Evolutionary conservation across 1,139 yeast genomes (phyloP).

Genomic region (Wickerhamomyces sp.): DNA sequence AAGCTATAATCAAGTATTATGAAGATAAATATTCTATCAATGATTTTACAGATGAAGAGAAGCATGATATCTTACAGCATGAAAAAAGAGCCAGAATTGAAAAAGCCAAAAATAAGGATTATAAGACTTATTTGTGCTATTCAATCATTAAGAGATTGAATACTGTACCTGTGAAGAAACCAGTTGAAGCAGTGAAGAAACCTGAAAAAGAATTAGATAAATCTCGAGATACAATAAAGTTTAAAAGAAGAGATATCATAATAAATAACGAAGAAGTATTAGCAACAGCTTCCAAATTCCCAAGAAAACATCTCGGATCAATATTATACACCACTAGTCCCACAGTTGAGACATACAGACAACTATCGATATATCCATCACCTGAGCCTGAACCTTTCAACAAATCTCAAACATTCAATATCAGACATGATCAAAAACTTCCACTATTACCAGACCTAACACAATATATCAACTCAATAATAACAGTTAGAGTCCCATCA

Average conservation of each 20-base stretch:
- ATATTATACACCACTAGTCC: conserved; percentile 56
- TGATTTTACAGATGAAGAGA: conserved; percentile 24
- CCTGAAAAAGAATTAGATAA: background rate
- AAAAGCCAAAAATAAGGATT: conserved; percentile 21
- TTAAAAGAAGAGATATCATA: conserved; percentile 21
- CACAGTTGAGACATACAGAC: conserved; percentile 29
- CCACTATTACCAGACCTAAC: conserved; percentile 40
- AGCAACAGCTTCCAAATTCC: conserved; percentile 39
- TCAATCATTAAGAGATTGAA: conserved; percentile 24
- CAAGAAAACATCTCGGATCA: conserved; percentile 53
- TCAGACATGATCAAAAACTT: conserved; percentile 12
- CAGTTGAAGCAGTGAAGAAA: background rate
- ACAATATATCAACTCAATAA: conserved; percentile 52
- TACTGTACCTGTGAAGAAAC: conserved; percentile 10
- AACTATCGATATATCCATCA: conserved; percentile 21
- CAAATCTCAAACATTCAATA: background rate
- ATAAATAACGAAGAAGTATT: conserved; percentile 43
- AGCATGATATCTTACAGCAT: conserved; percentile 24
- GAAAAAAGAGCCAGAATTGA: conserved; percentile 24
- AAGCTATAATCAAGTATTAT: conserved; percentile 23
- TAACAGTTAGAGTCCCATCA: conserved; percentile 64
- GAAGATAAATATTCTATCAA: conserved; percentile 21
- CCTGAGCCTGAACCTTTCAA: background rate
- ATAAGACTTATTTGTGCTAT: conserved; percentile 24
- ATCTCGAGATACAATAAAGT: conserved; percentile 1